phyloP scores from a whole-genome alignment of 2,329 filamentous ascomycete species.

The Alternaria burnsii region DNA sequence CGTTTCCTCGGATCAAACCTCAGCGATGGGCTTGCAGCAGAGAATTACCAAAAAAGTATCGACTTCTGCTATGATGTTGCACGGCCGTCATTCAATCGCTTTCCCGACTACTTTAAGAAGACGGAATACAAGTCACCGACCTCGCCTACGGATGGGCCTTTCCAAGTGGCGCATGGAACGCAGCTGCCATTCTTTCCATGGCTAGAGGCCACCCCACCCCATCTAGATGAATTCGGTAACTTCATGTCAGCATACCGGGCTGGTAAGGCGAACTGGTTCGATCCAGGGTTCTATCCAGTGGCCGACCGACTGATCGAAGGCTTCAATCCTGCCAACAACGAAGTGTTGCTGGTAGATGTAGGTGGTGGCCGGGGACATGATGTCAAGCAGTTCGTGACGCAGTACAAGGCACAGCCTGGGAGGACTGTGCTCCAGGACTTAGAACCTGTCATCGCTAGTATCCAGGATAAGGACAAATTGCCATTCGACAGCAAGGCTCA shows the following conservation, averaged over 20 bases:
- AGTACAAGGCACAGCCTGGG: constrained; percentile 51
- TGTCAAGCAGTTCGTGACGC: constrained; percentile 42
- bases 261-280: constrained; percentile 23
- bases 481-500: constrained; percentile 48
- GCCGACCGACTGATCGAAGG: constrained; percentile 34
- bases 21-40: constrained; percentile 47
- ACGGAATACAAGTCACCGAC: constrained; percentile 18
- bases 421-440: constrained; percentile 61
- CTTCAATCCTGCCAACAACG: constrained; percentile 21
- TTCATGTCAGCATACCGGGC: constrained; percentile 25
- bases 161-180: constrained; percentile 50
- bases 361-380: constrained; percentile 55
- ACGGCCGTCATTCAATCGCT: constrained; percentile 25
- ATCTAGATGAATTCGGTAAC: constrained; percentile 31
- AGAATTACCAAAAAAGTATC: constrained; percentile 50
- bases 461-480: constrained; percentile 27
- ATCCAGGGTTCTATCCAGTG: constrained; percentile 25
- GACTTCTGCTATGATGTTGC: constrained; percentile 51
- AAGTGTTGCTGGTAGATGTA: constrained; percentile 54
- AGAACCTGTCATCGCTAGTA: constrained; percentile 46
- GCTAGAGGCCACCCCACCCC: constrained; percentile 48
- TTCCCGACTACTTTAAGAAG: constrained; percentile 23
- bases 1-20: constrained; percentile 42
- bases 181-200: constrained; percentile 50
- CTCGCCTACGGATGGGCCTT: constrained; percentile 37